Conservation (phyloP, 2,329 filamentous ascomycete genomes). For the Phaeosphaeriaceae sp. region DNA sequence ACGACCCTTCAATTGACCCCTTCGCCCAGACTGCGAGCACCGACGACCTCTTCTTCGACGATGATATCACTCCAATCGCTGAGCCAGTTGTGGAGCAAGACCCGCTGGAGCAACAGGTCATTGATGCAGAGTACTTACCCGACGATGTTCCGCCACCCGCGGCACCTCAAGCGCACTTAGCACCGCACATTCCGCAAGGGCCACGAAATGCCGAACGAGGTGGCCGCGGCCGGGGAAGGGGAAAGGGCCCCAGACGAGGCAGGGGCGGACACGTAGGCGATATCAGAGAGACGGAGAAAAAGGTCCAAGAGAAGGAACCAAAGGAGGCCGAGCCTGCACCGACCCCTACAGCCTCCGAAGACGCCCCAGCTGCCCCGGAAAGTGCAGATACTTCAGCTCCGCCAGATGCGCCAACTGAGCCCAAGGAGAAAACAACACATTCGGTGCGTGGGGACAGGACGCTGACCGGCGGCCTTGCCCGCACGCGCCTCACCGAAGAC, state of each 20-base stretch:
- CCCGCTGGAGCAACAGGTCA: conserved; percentile 24
- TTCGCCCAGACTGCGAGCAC: conserved; percentile 59
- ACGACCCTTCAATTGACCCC: conserved; percentile 48
- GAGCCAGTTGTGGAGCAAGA: conserved; percentile 50
- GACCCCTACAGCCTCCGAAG: conserved; percentile 20
- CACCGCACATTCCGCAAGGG: conserved; percentile 34
- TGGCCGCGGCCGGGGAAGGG: conserved; percentile 33
- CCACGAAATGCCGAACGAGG: conserved; percentile 37
- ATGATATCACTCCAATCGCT: conserved; percentile 57
- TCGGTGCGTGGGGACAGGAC: conserved; percentile 45
- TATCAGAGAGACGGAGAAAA: conserved; percentile 23
- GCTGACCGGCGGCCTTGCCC: conserved; percentile 41
- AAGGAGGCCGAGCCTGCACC: conserved; percentile 28
- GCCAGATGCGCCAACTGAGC: conserved; percentile 26
- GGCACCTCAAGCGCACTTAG: conserved; percentile 27
- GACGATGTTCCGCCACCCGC: conserved; percentile 24
- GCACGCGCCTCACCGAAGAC: conserved; percentile 63
- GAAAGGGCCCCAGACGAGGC: conserved; percentile 34
- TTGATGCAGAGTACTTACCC: conserved; percentile 27
- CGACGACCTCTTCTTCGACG: conserved; percentile 60
- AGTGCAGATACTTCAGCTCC: conserved; percentile 16
- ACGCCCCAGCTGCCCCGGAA: conserved; percentile 10
- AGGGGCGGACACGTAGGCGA: conserved; percentile 21
- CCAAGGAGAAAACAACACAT: conserved; percentile 30
- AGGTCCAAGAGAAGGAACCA: conserved; percentile 20